Evolutionary conservation across 371 early-diverging fungal species (phyloP).

Genomic region (Mucor lusitanicus): DNA sequence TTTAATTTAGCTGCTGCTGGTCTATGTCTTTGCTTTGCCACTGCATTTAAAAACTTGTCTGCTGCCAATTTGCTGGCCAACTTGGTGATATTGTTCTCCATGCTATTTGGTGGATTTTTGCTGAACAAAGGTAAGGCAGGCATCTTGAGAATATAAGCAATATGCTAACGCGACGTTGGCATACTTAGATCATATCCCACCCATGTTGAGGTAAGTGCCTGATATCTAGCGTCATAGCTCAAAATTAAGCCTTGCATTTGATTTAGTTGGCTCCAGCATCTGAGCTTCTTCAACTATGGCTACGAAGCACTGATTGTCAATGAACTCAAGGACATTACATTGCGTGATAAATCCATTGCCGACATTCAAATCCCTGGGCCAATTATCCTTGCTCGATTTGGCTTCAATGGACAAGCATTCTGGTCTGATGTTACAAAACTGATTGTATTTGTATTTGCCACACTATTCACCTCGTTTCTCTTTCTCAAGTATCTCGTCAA

Average conservation of each 20-base stretch:
- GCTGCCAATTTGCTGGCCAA: constrained; percentile 79
- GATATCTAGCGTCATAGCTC: background rate
- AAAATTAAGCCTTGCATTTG: background rate
- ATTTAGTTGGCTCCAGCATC: constrained; percentile 69
- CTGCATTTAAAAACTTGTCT: constrained; percentile 68
- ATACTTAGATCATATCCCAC: constrained; percentile 42
- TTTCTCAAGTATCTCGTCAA: constrained; percentile 49
- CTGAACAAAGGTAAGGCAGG: constrained; percentile 69
- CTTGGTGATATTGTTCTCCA: constrained; percentile 81
- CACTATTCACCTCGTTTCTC: constrained; percentile 32
- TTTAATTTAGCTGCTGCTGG: constrained; percentile 83
- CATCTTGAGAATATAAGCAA: background rate
- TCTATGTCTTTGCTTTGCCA: constrained; percentile 79
- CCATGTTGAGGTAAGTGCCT: constrained; percentile 38
- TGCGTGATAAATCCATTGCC: constrained; percentile 49
- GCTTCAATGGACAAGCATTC: constrained; percentile 51
- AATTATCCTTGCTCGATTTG: constrained; percentile 47
- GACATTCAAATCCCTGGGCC: constrained; percentile 55
- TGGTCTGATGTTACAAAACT: constrained; percentile 41
- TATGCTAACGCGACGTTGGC: background rate
- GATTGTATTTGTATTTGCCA: constrained; percentile 29
- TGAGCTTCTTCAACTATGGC: constrained; percentile 87
- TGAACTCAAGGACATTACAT: constrained; percentile 48
- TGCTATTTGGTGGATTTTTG: constrained; percentile 88
- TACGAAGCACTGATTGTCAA: constrained; percentile 89